These are phyloP conservation scores for Heterococcus sp. DNA, from an alignment of 108 stramenopile genomes.

Conservation along the genomic window DNA sequence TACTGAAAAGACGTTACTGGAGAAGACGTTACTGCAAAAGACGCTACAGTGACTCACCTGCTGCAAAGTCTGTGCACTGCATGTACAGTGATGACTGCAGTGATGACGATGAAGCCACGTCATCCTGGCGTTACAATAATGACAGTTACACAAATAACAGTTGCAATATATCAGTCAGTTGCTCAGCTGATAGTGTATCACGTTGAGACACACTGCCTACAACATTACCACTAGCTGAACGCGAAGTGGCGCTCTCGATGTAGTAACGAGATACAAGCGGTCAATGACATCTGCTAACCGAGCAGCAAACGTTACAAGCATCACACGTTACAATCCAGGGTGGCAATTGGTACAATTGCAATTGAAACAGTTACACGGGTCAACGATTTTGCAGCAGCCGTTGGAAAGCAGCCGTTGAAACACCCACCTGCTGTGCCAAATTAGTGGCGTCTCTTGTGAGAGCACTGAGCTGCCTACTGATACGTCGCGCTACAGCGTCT, in stretches of 20 bases:
- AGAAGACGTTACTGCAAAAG: not conserved
- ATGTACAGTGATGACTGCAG: not conserved
- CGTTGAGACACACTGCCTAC: not conserved
- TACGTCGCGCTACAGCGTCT: not conserved
- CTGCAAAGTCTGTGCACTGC: not conserved
- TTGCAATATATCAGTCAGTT: not conserved
- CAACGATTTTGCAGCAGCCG: too few species aligned
- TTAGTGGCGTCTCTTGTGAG: not conserved
- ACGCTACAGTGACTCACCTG: not conserved
- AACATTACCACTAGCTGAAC: too few species aligned
- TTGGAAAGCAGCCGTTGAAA: not conserved
- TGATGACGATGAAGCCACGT: not conserved
- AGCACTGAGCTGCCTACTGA: not conserved
- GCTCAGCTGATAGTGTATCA: not conserved
- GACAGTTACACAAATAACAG: not conserved
- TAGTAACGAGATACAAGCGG: too few species aligned
- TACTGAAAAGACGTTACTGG: not conserved
- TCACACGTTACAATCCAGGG: too few species aligned
- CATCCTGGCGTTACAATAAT: not conserved
- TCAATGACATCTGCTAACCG: not conserved
- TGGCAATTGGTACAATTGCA: not conserved
- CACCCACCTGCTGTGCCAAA: not conserved
- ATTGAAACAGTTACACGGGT: too few species aligned
- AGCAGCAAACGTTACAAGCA: not conserved
- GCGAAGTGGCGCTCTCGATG: too few species aligned